A percentile compares a stretch with the other conserved stretches of the same genome.
These are phyloP conservation scores for Verruconis gallopava DNA, from an alignment of 2,329 filamentous ascomycete genomes.

Conservation along the genomic window DNA sequence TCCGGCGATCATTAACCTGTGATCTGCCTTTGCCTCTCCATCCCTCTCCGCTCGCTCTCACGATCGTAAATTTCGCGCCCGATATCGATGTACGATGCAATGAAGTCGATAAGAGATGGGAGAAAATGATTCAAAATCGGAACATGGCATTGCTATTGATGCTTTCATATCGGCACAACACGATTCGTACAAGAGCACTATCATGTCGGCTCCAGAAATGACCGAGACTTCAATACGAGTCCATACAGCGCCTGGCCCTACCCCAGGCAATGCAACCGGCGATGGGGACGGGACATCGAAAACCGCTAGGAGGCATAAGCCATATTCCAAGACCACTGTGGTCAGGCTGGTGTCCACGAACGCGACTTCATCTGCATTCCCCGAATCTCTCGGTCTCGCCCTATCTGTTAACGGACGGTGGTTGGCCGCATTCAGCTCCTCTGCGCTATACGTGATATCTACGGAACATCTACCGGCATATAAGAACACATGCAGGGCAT, in stretches of 20 bases:
- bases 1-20: too few relatives aligned
- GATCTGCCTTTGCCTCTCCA: too few relatives aligned
- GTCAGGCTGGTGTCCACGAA: slow-evolving; percentile 69
- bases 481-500: slow-evolving; percentile 49
- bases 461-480: slow-evolving; percentile 38
- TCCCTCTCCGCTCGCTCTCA: not conserved
- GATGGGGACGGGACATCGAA: not conserved
- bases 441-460: slow-evolving; percentile 59
- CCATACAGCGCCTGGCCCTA: not conserved
- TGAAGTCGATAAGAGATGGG: not conserved
- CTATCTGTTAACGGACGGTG: slow-evolving; percentile 60
- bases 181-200: not conserved
- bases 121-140: not conserved
- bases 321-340: slow-evolving; percentile 34
- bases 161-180: not conserved
- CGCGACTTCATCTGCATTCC: slow-evolving; percentile 67
- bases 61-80: not conserved
- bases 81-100: not conserved
- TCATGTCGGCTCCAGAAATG: not conserved
- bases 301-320: not conserved
- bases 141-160: not conserved
- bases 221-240: not conserved
- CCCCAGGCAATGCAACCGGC: too few relatives aligned
- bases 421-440: slow-evolving; percentile 70
- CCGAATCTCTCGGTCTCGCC: slow-evolving; percentile 69